These are phyloP conservation scores for Zygosaccharomyces kombuchaensis DNA, from an alignment of 805 yeast genomes.

Conservation along the genomic window DNA sequence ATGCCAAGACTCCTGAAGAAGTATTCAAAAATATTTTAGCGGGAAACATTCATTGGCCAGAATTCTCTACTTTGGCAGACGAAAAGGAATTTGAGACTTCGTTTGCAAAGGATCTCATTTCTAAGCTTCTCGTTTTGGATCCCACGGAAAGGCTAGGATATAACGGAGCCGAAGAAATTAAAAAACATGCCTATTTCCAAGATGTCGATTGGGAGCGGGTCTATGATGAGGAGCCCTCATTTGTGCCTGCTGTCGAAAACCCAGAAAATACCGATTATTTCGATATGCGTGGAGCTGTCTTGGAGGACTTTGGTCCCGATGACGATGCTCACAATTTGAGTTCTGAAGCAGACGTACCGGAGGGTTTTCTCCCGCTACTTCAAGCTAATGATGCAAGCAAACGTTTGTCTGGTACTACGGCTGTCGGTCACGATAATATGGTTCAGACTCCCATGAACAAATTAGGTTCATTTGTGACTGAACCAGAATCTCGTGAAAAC, in stretches of 20 bases:
- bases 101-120: slow-evolving; percentile 71
- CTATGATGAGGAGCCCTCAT: slow-evolving; percentile 69
- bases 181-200: slow-evolving; percentile 69
- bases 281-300: slow-evolving; percentile 82
- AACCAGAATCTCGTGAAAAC: slow-evolving; percentile 23
- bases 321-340: slow-evolving; percentile 14
- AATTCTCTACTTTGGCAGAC: slow-evolving; percentile 44
- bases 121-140: slow-evolving; percentile 55
- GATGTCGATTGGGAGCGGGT: slow-evolving; percentile 71
- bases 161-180: slow-evolving; percentile 77
- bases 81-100: slow-evolving; percentile 56
- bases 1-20: slow-evolving; percentile 68
- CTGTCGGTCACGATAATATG: slow-evolving; percentile 10
- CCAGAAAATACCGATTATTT: slow-evolving; percentile 91
- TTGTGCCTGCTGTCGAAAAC: slow-evolving; percentile 71
- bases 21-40: slow-evolving; percentile 78
- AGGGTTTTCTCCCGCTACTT: slow-evolving; percentile 36
- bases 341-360: slow-evolving; percentile 5
- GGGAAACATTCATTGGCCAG: slow-evolving; percentile 83
- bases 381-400: slow-evolving; percentile 28
- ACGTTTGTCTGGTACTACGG: slow-evolving; percentile 1
- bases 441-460: slow-evolving; percentile 23
- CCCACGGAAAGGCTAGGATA: slow-evolving; percentile 68
- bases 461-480: slow-evolving; percentile 30
- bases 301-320: slow-evolving; percentile 39